Conservation (phyloP, 1,284 basidiomycete species). For the Ceratobasidium sp. region DNA sequence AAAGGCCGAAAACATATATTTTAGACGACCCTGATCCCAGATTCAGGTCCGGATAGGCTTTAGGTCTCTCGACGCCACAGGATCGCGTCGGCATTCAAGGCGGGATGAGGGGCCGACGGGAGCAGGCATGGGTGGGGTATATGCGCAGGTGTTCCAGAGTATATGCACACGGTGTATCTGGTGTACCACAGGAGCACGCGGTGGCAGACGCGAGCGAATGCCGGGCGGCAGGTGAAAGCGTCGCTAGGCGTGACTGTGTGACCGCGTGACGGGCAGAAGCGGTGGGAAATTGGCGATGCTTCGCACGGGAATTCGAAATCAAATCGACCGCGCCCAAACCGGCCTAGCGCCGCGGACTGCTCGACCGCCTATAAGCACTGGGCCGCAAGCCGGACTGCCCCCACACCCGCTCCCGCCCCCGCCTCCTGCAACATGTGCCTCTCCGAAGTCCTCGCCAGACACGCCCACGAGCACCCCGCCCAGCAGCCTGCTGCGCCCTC, state of each 20-base stretch:
- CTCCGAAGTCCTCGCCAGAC: constrained; percentile 43
- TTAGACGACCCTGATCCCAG: constrained; percentile 34
- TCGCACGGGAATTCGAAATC: constrained; percentile 41
- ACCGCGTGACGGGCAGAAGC: constrained; percentile 14
- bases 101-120: background rate
- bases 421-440: constrained; percentile 34
- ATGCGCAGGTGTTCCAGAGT: too few relatives aligned
- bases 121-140: background rate
- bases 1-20: constrained; percentile 31
- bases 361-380: constrained; percentile 25
- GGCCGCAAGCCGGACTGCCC: background rate
- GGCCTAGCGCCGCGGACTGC: constrained; percentile 22
- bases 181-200: too few relatives aligned
- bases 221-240: constrained; percentile 17
- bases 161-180: too few relatives aligned
- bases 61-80: constrained; percentile 23
- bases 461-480: constrained; percentile 39
- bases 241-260: constrained; percentile 12
- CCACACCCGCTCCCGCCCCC: constrained; percentile 29
- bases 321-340: constrained; percentile 23
- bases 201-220: too few relatives aligned
- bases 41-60: constrained; percentile 24
- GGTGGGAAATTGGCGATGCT: constrained; percentile 29
- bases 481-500: background rate
- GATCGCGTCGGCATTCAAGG: constrained; percentile 27